Evolutionary conservation across 768 basidiomycete genomes (phyloP).

Genomic region (Peribolospora baueri): DNA sequence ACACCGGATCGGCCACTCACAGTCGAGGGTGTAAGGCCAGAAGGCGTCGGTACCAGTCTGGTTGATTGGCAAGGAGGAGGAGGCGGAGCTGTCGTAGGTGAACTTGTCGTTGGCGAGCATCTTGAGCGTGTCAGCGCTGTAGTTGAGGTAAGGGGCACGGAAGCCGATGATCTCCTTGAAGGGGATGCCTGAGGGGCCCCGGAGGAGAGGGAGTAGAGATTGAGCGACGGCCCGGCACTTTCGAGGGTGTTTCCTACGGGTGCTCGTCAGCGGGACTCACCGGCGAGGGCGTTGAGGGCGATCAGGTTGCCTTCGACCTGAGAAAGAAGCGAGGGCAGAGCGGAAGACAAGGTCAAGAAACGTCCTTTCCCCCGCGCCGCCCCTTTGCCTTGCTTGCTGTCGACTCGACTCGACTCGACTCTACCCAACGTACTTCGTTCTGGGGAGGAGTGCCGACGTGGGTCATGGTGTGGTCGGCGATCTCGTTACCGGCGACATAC

Average conservation of each 20-base stretch:
- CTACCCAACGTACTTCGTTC: no score
- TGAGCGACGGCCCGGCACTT: no score
- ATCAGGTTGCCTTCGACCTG: slow-evolving; percentile 58
- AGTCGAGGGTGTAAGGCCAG: slow-evolving; percentile 63
- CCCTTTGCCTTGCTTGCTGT: no score
- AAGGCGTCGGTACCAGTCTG: slow-evolving; percentile 43
- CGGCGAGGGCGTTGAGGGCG: slow-evolving; percentile 46
- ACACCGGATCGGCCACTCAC: slow-evolving; percentile 11
- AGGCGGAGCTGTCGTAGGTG: slow-evolving; percentile 43
- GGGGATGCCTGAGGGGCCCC: slow-evolving; percentile 31
- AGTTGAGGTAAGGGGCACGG: slow-evolving; percentile 53
- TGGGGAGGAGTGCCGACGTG: slow-evolving; percentile 30
- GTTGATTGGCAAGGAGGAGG: slow-evolving; percentile 40
- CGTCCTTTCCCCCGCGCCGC: background rate
- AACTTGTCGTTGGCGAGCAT: slow-evolving; percentile 33
- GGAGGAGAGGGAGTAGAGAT: background rate
- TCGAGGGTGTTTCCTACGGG: no score
- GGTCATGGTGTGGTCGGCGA: slow-evolving; percentile 53
- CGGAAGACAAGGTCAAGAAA: slow-evolving; percentile 18
- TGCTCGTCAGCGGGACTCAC: no score
- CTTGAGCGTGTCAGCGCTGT: slow-evolving; percentile 36
- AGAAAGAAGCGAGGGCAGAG: slow-evolving; percentile 6
- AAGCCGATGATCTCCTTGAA: slow-evolving; percentile 40
- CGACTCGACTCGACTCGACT: no score
- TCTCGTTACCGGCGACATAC: slow-evolving; percentile 62